phyloP scores from a whole-genome alignment of 148 eudicot genomes.

The Mesembryanthemum crystallinum region DNA sequence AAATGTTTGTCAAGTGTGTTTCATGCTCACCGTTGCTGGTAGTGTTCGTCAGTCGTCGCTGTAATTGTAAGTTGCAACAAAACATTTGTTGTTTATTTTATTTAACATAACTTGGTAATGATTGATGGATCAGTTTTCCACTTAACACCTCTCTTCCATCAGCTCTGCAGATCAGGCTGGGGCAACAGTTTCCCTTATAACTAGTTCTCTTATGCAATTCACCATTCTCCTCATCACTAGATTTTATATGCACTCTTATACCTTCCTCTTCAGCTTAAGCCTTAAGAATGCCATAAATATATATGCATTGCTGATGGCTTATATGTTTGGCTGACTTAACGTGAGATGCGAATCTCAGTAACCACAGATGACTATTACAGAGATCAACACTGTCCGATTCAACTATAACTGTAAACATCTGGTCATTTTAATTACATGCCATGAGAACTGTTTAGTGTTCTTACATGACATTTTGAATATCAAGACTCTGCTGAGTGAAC shows the following conservation, averaged over 20 bases:
- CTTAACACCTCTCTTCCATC: not conserved
- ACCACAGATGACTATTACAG: not conserved
- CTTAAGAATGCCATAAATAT: not conserved
- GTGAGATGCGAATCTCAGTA: not conserved
- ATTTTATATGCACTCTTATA: not conserved
- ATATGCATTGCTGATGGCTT: not conserved
- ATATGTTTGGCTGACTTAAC: not conserved
- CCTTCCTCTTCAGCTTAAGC: not conserved
- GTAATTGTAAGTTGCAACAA: not conserved
- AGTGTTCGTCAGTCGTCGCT: no score
- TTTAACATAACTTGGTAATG: not conserved
- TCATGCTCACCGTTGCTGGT: not conserved
- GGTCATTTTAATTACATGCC: not conserved
- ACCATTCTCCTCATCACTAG: not conserved
- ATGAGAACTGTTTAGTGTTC: not conserved
- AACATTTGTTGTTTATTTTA: not conserved
- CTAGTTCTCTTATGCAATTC: not conserved
- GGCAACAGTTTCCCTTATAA: not conserved
- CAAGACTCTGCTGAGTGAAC: not conserved
- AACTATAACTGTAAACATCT: not conserved
- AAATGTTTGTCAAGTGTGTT: not conserved
- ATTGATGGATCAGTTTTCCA: not conserved
- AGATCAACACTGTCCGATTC: not conserved
- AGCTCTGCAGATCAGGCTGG: not conserved
- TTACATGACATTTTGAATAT: not conserved